Conservation (phyloP, 441 rosid species). For the Gossypium laxum region DNA sequence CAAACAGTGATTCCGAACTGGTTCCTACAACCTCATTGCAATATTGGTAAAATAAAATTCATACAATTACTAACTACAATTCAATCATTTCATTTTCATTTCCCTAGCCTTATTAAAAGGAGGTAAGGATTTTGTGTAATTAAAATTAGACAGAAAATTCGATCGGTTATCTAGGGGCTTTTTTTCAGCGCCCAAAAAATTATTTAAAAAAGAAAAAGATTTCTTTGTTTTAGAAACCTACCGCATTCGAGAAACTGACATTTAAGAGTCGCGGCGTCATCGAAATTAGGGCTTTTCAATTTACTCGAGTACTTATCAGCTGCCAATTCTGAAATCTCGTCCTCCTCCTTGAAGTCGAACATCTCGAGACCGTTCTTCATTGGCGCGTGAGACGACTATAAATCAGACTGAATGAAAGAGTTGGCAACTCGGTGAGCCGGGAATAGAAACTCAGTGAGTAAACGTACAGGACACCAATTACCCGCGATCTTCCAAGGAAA, state of each 20-base stretch:
- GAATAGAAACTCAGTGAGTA: constrained; percentile 3
- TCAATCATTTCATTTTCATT: background rate
- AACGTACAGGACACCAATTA: background rate
- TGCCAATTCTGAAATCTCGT: constrained; percentile 43
- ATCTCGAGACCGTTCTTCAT: constrained; percentile 51
- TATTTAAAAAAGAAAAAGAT: background rate
- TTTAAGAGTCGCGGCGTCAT: constrained; percentile 32
- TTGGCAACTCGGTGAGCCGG: constrained; percentile 1
- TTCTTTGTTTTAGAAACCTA: constrained; percentile 16
- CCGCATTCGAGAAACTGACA: constrained; percentile 42
- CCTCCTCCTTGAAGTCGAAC: constrained; percentile 63
- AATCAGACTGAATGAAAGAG: background rate
- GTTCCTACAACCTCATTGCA: background rate
- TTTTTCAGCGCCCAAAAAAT: background rate
- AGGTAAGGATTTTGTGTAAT: background rate
- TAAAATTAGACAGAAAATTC: background rate
- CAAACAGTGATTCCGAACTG: background rate
- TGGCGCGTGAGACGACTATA: background rate
- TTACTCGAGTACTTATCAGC: constrained; percentile 35
- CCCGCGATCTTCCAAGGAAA: background rate
- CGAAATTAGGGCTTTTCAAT: constrained; percentile 51
- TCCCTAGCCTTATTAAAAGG: background rate
- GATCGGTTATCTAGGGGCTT: background rate
- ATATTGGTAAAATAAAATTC: background rate
- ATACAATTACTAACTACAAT: background rate